Evolutionary conservation across 2,329 filamentous ascomycete species (phyloP).

Genomic region (Tolypocladium album): DNA sequence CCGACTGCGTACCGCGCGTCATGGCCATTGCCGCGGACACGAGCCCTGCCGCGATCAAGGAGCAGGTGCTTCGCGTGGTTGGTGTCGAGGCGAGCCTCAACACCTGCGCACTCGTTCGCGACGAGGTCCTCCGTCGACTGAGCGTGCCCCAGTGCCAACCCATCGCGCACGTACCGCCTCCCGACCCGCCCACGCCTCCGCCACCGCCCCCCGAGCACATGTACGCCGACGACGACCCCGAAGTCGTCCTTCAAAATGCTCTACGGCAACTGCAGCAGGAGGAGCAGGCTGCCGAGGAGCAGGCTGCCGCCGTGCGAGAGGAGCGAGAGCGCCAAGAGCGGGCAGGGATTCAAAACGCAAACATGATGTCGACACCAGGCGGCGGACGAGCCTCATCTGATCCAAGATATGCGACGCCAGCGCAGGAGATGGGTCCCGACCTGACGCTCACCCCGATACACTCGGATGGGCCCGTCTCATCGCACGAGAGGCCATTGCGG

Average conservation of each 20-base stretch:
- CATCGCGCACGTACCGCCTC: conserved; percentile 9
- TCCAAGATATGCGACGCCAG: conserved; percentile 21
- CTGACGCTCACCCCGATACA: conserved; percentile 46
- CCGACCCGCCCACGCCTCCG: conserved; percentile 13
- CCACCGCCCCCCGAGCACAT: conserved; percentile 25
- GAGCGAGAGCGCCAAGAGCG: conserved; percentile 39
- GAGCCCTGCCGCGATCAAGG: conserved; percentile 47
- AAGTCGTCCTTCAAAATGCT: conserved; percentile 48
- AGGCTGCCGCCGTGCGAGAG: conserved; percentile 41
- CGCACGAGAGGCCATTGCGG: conserved; percentile 37
- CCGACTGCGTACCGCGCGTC: conserved; percentile 48
- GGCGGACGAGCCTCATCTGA: conserved; percentile 17
- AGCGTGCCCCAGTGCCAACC: conserved; percentile 10
- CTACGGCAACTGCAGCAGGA: conserved; percentile 48
- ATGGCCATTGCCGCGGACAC: conserved; percentile 48
- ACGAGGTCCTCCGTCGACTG: conserved; percentile 40
- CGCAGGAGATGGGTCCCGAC: conserved; percentile 25
- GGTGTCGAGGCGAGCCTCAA: conserved; percentile 43
- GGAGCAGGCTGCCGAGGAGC: conserved; percentile 47
- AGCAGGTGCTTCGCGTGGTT: conserved; percentile 43
- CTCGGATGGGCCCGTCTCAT: conserved; percentile 33
- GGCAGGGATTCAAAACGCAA: conserved; percentile 14
- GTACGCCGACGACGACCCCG: conserved; percentile 43
- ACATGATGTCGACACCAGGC: conserved; percentile 21
- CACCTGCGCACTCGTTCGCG: conserved; percentile 45